phyloP scores from a whole-genome alignment of 2,329 filamentous ascomycete genomes.

The Aspergillus ibericus region DNA sequence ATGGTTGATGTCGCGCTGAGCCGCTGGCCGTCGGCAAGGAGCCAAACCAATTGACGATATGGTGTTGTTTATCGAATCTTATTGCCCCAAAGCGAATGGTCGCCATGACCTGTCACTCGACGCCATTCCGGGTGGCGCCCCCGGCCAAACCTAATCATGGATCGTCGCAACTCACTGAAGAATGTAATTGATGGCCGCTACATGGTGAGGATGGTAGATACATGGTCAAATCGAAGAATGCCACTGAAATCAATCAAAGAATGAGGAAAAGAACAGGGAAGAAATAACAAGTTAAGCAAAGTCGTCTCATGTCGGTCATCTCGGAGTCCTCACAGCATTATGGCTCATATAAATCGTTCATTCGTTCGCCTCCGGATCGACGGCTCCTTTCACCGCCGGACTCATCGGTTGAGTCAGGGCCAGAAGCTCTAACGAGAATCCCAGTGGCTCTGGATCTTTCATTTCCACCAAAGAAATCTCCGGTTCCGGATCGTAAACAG shows the following conservation, averaged over 20 bases:
- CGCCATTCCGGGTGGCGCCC: not conserved
- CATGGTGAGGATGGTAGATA: not conserved
- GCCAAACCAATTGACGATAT: not conserved
- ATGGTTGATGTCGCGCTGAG: not conserved
- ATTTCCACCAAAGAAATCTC: not conserved
- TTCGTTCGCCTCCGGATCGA: not conserved
- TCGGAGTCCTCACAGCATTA: not conserved
- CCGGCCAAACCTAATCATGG: not conserved
- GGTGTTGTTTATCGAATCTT: not conserved
- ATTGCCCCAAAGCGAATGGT: not conserved
- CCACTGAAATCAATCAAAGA: not conserved
- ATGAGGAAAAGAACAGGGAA: not conserved
- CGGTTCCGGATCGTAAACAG: not conserved
- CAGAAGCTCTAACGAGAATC: not conserved
- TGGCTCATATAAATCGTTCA: slow-evolving; percentile 6
- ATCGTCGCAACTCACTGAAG: not conserved
- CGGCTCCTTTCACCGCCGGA: not conserved
- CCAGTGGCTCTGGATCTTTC: not conserved
- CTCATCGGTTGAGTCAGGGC: not conserved
- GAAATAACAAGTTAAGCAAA: not conserved
- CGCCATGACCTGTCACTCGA: not conserved
- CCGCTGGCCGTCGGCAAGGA: not conserved
- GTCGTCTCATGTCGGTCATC: slow-evolving; percentile 5
- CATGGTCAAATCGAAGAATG: not conserved
- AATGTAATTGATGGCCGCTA: not conserved